Base-by-base conservation (phyloP, 441 rosid genomes). In the Croton setiger region DNA sequence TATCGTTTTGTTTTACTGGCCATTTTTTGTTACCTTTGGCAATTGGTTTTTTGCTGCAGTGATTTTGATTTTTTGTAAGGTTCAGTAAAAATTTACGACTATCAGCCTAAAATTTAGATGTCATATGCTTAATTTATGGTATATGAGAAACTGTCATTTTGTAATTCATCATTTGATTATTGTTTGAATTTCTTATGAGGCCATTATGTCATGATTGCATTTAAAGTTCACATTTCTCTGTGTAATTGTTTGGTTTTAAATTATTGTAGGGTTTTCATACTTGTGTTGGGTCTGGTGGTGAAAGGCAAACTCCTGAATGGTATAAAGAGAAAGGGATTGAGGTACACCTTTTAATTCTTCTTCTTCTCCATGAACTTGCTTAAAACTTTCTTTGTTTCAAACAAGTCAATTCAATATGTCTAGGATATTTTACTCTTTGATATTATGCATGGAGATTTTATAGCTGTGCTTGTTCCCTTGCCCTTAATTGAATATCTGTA, bases 261-360 rank as follows among this genome's bases (percentile, higher is more conserved):
- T 62, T 57, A 7, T 64, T 55, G 37, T 36, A 93, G 95, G 95
- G 98, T 13, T 93, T 93, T 81, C 98, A 91, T 75, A 93, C 98
- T 63, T 89, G 98, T 77, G 97, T 93, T 80, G 96, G 98, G 71
- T 86, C 94, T 70, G 97, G 96, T 54, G 98, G 96, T 27, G 96
- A 91, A 70, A 88, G 97, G 74, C 97, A 91, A 79, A 89, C 91
- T 73, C 89, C 95, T 0, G 96, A 91, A 7, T 91, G 96, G 97
- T 93, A 91, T 65, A 84, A 88, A 75, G 93, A 91, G 86, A 93
- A 93, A 83, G 97, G 98, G 56, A 93, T 93, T 67, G 95, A 93
- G 97, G 98, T 93, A 68, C 53, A 43, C 21, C 66, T n/a, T 27
- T 41, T 47, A 2, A 39, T 73, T 21, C 27, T 45, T 47, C 51